Base-by-base conservation (phyloP, 345 rosid species). In the Durio zibethinus region DNA sequence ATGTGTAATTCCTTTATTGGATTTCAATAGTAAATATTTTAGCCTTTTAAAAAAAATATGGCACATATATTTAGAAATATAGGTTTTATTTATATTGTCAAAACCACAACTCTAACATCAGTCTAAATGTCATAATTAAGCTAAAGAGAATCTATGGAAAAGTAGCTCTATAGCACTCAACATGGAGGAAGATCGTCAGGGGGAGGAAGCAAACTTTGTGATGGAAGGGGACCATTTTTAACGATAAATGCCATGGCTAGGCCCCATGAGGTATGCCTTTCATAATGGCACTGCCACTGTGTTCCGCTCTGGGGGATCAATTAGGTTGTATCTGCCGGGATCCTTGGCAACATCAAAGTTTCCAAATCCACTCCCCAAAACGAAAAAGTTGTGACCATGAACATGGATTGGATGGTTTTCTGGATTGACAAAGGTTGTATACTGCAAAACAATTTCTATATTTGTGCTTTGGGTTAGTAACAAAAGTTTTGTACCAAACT, bases 331-430 rank as follows among this genome's bases (percentile, higher is more conserved):
- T 20, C 65, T 78, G 0, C 9, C 52, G 10, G 90, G 91, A 73
- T 93, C 87, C 60, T 76, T 82, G 10, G 72, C 54, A 23, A 21
- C 64, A 65, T 91, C 81, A 38, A 83, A 93, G 79, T 91, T 91
- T 10, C 97, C 93, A 5, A 88, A 87, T 4, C 98, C 97, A 18
- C 62, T 60, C 10, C 94, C 94, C 16, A 93, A 93, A 0, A 88
- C 78, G 73, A 88, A 91, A 81, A 91, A 90, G 66, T 85, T 89
- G 79, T 81, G 88, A 0, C 98, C 97, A 79, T 91, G 98, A 50
- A 93, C 84, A 71, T 91, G 97, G 75, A 93, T 84, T 4, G 97
- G 97, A 82, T 91, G 97, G 76, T 89, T 91, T 78, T 85, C 84
- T 0, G 69, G 67, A 29, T 83, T 88, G 0, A 87, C 72, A 56